Percentiles rank a stretch among this genome's conserved stretches.
Evolutionary conservation across 805 yeast species (phyloP).

Genomic region (Candida silvicultrix): DNA sequence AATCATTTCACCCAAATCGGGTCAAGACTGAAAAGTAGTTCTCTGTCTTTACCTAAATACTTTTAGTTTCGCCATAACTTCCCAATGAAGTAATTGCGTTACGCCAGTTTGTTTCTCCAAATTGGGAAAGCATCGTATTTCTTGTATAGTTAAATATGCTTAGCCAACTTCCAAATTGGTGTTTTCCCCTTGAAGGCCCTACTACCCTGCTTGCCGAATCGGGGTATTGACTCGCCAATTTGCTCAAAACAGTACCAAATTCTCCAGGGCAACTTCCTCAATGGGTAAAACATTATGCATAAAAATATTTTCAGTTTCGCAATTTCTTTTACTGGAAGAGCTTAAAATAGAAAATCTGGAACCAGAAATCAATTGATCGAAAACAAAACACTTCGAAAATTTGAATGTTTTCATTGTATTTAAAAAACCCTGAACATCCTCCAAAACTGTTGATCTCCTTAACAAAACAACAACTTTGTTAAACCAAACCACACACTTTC

Average conservation of each 20-base stretch:
- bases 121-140: not conserved
- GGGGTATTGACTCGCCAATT: no score
- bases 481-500: not conserved
- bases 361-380: not conserved
- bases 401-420: not conserved
- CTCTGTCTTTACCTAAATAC: no score
- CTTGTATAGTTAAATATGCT: not conserved
- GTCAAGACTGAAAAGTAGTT: no score
- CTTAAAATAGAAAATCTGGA: slow-evolving; percentile 1
- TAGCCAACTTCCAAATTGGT: not conserved
- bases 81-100: not conserved
- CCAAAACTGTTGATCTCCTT: not conserved
- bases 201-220: no score
- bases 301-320: not conserved
- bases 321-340: not conserved
- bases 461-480: not conserved
- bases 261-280: not conserved
- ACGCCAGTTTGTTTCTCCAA: not conserved
- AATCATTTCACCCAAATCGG: no score
- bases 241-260: no score
- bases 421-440: not conserved
- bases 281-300: not conserved
- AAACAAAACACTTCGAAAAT: not conserved
- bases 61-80: not conserved
- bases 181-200: not conserved